Percentiles rank a stretch among this genome's conserved stretches.
phyloP scores from a whole-genome alignment of 176 grass and related monocot species.

The Musa beccarii region DNA sequence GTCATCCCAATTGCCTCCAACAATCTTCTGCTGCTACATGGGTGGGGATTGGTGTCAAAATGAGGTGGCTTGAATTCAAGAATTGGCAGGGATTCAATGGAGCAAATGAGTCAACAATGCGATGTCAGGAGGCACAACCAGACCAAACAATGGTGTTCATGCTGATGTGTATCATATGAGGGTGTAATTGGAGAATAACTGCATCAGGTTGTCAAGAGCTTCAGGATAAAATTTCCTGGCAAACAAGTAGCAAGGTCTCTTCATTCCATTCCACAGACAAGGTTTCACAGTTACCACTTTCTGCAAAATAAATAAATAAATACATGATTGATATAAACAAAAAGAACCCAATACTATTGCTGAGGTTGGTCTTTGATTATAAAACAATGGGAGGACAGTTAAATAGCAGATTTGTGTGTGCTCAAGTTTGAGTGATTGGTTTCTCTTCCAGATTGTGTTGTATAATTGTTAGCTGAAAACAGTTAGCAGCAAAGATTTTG shows the following conservation, averaged over 20 bases:
- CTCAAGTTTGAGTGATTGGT: too few relatives aligned
- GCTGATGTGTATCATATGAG: slow-evolving; percentile 35
- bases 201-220: slow-evolving; percentile 65
- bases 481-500: too few relatives aligned
- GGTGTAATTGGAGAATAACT: slow-evolving; percentile 67
- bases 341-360: background rate
- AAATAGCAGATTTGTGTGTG: too few relatives aligned
- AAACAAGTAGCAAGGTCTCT: slow-evolving; percentile 91
- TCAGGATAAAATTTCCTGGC: slow-evolving; percentile 84
- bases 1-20: background rate
- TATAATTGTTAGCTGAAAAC: too few relatives aligned
- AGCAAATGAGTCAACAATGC: background rate
- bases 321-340: background rate
- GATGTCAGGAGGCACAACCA: slow-evolving; percentile 11
- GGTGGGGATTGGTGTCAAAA: background rate
- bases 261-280: slow-evolving; percentile 91
- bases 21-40: background rate
- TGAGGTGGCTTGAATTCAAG: background rate
- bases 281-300: slow-evolving; percentile 53
- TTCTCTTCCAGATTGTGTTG: too few relatives aligned
- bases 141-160: slow-evolving; percentile 25
- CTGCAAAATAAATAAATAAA: slow-evolving; percentile 27
- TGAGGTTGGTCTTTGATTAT: too few relatives aligned
- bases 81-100: background rate
- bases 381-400: too few relatives aligned